Evolutionary conservation across 106 monocot species (phyloP).

Genomic region (Xerophyta viscosa): DNA sequence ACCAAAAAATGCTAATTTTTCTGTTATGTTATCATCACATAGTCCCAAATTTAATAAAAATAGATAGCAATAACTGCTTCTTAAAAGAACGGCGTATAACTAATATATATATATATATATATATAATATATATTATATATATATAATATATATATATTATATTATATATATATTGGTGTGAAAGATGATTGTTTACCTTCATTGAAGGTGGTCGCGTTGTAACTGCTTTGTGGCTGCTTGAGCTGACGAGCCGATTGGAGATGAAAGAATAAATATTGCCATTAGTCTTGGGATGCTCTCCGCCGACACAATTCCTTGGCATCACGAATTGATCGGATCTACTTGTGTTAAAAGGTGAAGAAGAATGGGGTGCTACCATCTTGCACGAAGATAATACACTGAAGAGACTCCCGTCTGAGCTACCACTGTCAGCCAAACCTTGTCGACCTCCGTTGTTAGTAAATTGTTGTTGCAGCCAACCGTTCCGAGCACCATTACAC

Average conservation of each 20-base stretch:
- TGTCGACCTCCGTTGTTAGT: constrained; percentile 4
- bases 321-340: constrained; percentile 1
- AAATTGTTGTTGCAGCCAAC: constrained; percentile 11
- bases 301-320: constrained; percentile 10
- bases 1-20: no score
- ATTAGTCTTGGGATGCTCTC: not conserved
- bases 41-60: no score
- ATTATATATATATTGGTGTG: no score
- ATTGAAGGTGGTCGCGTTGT: not conserved
- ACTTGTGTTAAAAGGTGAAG: not conserved
- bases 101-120: no score
- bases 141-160: no score
- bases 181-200: constrained; percentile 3
- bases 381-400: constrained; percentile 18
- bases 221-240: constrained; percentile 8
- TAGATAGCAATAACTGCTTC: no score
- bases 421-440: constrained; percentile 7
- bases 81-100: no score
- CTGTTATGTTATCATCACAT: no score
- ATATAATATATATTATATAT: no score
- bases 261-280: not conserved
- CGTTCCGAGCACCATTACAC: constrained; percentile 10
- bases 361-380: constrained; percentile 6
- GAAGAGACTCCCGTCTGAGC: constrained; percentile 25
- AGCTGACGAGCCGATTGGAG: constrained; percentile 6